Evolutionary conservation across 306 rosid genomes (phyloP).

Genomic region (Ormosia emarginata): DNA sequence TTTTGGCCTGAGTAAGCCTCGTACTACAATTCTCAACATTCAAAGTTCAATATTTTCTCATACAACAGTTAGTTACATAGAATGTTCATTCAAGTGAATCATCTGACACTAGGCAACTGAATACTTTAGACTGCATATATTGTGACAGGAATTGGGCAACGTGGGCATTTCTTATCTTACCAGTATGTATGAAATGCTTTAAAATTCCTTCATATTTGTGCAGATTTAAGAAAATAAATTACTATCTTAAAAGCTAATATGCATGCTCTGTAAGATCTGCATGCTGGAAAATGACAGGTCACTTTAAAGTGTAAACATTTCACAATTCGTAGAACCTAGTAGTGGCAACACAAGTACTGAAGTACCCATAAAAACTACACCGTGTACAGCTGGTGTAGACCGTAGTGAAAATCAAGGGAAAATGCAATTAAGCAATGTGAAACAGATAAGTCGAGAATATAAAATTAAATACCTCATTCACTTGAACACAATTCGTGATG

Average conservation of each 20-base stretch:
- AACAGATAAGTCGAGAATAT: background rate
- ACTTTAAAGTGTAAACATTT: background rate
- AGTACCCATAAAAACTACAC: background rate
- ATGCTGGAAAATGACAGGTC: background rate
- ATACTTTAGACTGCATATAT: background rate
- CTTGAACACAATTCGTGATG: conserved; percentile 93
- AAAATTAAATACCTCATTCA: conserved; percentile 43
- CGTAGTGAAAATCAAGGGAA: background rate
- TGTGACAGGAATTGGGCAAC: background rate
- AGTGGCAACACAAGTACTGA: background rate
- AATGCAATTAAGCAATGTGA: background rate
- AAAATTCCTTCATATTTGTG: background rate
- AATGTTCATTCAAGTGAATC: background rate
- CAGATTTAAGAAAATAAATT: background rate
- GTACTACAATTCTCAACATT: background rate
- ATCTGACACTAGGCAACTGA: background rate
- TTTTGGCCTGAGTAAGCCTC: background rate
- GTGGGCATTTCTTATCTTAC: background rate
- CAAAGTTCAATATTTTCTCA: background rate
- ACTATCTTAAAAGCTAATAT: background rate
- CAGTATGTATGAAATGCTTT: background rate
- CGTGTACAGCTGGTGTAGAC: background rate
- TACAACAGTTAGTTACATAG: background rate
- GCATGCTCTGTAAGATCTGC: background rate
- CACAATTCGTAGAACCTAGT: background rate